These are phyloP conservation scores for Papiliotrema laurentii DNA, from an alignment of 1,284 basidiomycete species.

Conservation along the genomic window DNA sequence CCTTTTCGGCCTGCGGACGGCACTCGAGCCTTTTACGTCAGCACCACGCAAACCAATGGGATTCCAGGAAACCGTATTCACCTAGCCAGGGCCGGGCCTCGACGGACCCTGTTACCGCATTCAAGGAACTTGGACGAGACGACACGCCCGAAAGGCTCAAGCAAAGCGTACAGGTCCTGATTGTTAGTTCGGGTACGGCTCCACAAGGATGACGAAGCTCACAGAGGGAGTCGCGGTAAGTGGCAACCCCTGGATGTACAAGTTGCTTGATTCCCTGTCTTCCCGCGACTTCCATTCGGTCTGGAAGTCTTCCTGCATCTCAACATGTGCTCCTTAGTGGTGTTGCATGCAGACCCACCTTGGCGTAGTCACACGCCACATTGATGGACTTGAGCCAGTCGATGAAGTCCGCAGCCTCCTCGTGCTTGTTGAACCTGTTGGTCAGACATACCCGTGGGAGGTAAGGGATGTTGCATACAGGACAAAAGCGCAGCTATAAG, in stretches of 20 bases:
- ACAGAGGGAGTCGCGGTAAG: constrained; percentile 23
- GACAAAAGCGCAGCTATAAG: constrained; percentile 27
- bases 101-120: constrained; percentile 26
- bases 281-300: constrained; percentile 34
- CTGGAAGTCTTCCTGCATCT: constrained; percentile 32
- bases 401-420: constrained; percentile 26
- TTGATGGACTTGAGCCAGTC: constrained; percentile 10
- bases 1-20: constrained; percentile 33
- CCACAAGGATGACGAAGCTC: constrained; percentile 1
- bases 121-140: constrained; percentile 29
- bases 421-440: constrained; percentile 23
- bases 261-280: constrained; percentile 35
- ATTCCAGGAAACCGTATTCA: constrained; percentile 4
- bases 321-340: not conserved
- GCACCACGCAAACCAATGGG: not conserved
- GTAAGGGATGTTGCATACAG: constrained; percentile 13
- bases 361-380: constrained; percentile 27
- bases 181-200: not conserved
- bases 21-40: constrained; percentile 10
- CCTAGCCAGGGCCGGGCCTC: constrained; percentile 36
- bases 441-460: constrained; percentile 1
- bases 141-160: constrained; percentile 23
- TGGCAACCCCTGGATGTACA: constrained; percentile 38
- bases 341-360: constrained; percentile 12
- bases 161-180: constrained; percentile 25